phyloP scores from a whole-genome alignment of 768 basidiomycete species.

The Lyophyllum shimeji region DNA sequence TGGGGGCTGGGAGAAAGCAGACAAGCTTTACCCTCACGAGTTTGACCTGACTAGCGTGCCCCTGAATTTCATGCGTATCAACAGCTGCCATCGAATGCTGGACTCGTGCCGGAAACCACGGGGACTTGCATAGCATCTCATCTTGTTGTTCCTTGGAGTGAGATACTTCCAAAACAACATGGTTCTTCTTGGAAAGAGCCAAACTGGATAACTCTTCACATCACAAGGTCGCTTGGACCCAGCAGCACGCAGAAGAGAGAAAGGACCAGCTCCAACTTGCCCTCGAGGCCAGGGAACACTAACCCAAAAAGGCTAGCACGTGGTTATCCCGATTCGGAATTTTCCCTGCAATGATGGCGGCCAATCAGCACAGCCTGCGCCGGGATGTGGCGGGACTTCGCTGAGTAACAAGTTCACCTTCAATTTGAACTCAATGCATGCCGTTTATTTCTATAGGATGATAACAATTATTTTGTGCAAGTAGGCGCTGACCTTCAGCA shows the following conservation, averaged over 20 bases:
- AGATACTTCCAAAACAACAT: not conserved
- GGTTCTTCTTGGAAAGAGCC: not conserved
- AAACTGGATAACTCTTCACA: not conserved
- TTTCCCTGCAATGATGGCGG: too few relatives aligned
- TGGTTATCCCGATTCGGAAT: too few relatives aligned
- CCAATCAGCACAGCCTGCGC: too few relatives aligned
- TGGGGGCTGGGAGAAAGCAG: not conserved
- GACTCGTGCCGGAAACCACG: constrained; percentile 6
- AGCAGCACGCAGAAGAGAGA: not conserved
- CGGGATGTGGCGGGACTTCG: too few relatives aligned
- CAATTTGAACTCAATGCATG: too few relatives aligned
- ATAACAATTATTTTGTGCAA: not conserved
- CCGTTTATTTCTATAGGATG: not conserved
- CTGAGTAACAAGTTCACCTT: too few relatives aligned
- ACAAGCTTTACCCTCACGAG: not conserved
- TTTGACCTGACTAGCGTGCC: not conserved
- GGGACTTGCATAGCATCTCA: not conserved
- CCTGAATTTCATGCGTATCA: constrained; percentile 3
- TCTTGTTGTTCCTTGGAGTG: not conserved
- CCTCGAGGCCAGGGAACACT: not conserved
- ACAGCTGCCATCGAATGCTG: not conserved
- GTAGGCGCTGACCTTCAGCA: not conserved
- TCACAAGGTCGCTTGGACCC: too few relatives aligned
- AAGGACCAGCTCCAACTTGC: too few relatives aligned
- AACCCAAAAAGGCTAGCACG: too few relatives aligned